Base-by-base conservation (phyloP, 176 grass and related monocot genomes). In the Neostapfia colusana region DNA sequence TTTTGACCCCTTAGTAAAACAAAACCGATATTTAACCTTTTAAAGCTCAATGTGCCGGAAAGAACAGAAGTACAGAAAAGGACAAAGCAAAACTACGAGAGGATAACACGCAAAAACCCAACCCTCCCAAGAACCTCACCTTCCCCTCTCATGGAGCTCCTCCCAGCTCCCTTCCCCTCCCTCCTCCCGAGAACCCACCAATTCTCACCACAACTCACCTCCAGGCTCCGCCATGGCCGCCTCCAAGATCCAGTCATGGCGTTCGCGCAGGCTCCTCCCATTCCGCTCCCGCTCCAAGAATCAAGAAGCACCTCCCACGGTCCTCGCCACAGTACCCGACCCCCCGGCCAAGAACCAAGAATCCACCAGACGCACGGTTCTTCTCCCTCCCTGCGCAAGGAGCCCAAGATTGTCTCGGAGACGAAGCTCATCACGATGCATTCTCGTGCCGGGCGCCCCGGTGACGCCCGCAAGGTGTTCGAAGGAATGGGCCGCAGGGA, bases 351-450 rank as follows among this genome's bases (percentile, higher is more conserved):
- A 59, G 59, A 78, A 14, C 81, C 54, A 54, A 10, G 53, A 62
- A 10, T 18, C 16, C 36, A 61, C 13, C 59, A 44, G 12, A 28
- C n/a, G 10, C 43, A 63, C 12, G 2, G 18, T 39, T 16, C 25
- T 24, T 8, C 3, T 46, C 11, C 24, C 18, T 6, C 1, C 37
- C 5, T 1, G 20, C 54, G 44, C 26, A 26, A 16, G 1, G 81
- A 70, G 63, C 86, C 75, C 16, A 36, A 13, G 35, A 80, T 83
- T 9, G 53, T 93, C 40, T 83, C 86, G 10, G 87, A 90, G 20
- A 88, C 91, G 37, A 90, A 85, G 59, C 80, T 93, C 55, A 83
- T 90, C 50, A 80, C 81, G 14, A 39, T 83, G 79, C 77, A 88
- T 3, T 86, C 87, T 5, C 80, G 85, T 37, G 77, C 65, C 4